Evolutionary conservation across 2,329 filamentous ascomycete genomes (phyloP).

Genomic region (Claviceps fusiformis): DNA sequence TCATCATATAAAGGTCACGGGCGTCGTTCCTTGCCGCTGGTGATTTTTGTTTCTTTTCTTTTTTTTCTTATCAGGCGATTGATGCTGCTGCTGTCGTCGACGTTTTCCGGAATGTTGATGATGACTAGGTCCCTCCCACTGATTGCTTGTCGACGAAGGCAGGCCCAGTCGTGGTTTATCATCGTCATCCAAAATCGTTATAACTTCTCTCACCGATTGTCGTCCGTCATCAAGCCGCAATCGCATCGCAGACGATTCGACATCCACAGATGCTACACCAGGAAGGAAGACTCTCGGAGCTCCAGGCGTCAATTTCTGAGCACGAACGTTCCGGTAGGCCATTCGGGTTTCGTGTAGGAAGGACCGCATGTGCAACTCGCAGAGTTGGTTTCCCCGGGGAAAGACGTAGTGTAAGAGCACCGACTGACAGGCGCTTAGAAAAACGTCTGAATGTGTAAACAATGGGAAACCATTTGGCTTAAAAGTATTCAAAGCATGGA

Average conservation of each 20-base stretch:
- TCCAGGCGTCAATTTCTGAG: neutral
- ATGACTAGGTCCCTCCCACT: neutral
- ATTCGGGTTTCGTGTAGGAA: neutral
- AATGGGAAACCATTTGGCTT: neutral
- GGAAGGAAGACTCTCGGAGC: neutral
- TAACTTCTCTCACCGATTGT: neutral
- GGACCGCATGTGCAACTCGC: neutral
- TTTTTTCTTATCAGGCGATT: slow-evolving; percentile 18
- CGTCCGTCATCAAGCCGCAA: too few relatives aligned
- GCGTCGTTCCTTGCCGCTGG: neutral
- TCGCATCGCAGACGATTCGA: neutral
- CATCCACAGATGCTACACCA: too few relatives aligned
- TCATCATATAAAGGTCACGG: neutral
- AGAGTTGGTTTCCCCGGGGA: neutral
- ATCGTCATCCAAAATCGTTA: neutral
- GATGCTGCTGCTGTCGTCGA: neutral
- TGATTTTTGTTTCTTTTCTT: neutral
- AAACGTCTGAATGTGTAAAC: neutral
- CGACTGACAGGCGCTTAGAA: neutral
- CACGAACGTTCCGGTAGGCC: neutral
- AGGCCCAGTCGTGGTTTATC: neutral
- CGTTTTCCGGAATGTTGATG: neutral
- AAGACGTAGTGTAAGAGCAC: neutral
- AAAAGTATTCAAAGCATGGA: neutral
- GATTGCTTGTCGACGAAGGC: too few relatives aligned